A percentile compares a stretch with the other conserved stretches of the same genome.
These are phyloP conservation scores for Aspergillus novofumigatus DNA, from an alignment of 2,329 filamentous ascomycete species.

Conservation along the genomic window DNA sequence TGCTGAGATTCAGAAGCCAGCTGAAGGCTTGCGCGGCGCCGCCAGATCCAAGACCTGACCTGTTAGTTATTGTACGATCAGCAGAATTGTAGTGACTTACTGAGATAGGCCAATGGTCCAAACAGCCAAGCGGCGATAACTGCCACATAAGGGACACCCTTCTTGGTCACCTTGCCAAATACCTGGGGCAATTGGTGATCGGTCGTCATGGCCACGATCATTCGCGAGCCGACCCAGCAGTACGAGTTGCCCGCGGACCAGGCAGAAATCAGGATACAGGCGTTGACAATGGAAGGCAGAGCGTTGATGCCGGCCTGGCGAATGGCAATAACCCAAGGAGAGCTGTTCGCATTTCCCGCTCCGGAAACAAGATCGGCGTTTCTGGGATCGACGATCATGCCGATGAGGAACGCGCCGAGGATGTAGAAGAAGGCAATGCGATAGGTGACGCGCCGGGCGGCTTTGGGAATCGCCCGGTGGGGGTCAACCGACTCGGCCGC, in stretches of 20 bases:
- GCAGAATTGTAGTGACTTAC: slow-evolving; percentile 11
- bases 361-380: slow-evolving; percentile 20
- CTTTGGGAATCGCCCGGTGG: slow-evolving; percentile 38
- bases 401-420: slow-evolving; percentile 27
- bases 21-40: slow-evolving; percentile 36
- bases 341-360: slow-evolving; percentile 28
- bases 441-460: slow-evolving; percentile 38
- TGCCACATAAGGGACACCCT: slow-evolving; percentile 54
- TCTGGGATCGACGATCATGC: slow-evolving; percentile 25
- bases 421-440: slow-evolving; percentile 39
- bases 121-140: slow-evolving; percentile 53
- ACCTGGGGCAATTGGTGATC: slow-evolving; percentile 56
- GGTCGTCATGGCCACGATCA: slow-evolving; percentile 57
- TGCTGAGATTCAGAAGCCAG: slow-evolving; percentile 44
- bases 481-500: slow-evolving; percentile 40
- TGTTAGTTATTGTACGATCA: neutral
- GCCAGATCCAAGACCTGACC: slow-evolving; percentile 29
- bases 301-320: slow-evolving; percentile 30
- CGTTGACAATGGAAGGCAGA: slow-evolving; percentile 33
- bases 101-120: slow-evolving; percentile 41
- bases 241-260: slow-evolving; percentile 42
- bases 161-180: slow-evolving; percentile 51
- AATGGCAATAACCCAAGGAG: slow-evolving; percentile 35
- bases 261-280: slow-evolving; percentile 34
- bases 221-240: slow-evolving; percentile 53